These are phyloP conservation scores for Lipomyces sp. DNA, from an alignment of 805 yeast genomes.

Conservation along the genomic window DNA sequence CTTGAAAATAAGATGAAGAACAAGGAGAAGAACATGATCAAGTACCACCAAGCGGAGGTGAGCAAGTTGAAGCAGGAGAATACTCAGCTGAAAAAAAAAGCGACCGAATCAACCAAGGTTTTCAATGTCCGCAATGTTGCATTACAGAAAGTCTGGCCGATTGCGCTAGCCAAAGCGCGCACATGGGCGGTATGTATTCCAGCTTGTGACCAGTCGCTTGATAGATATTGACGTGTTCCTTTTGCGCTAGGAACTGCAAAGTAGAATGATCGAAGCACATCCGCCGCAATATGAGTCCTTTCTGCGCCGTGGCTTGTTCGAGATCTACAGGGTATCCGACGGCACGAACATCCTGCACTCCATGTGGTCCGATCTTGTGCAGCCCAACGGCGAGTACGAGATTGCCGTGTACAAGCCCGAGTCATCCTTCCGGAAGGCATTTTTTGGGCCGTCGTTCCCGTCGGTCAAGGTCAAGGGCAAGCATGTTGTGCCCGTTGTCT, in stretches of 20 bases:
- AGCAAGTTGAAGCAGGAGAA: too few species aligned
- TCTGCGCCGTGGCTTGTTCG: constrained; percentile 6
- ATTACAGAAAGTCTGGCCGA: background rate
- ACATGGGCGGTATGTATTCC: too few species aligned
- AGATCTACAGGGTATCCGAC: constrained; percentile 13
- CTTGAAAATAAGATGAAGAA: too few species aligned
- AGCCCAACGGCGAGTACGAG: constrained; percentile 15
- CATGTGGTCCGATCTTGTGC: constrained; percentile 20
- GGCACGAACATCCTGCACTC: constrained; percentile 7
- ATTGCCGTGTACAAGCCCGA: constrained; percentile 6
- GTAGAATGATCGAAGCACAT: constrained; percentile 3
- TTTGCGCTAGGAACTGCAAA: constrained; percentile 2
- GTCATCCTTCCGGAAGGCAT: constrained; percentile 6
- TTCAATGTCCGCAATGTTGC: background rate
- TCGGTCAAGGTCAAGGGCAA: background rate
- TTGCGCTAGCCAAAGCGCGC: background rate
- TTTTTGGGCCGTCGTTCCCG: background rate
- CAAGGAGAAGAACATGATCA: too few species aligned
- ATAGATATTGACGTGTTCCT: too few species aligned
- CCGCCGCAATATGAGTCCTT: constrained; percentile 1
- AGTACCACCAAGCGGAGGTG: too few species aligned
- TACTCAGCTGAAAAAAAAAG: too few species aligned
- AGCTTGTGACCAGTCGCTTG: too few species aligned
- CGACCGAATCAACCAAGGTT: too few species aligned
- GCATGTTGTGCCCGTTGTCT: too few species aligned